These are phyloP conservation scores for Kingdonia uniflora DNA, from an alignment of 164 flowering plant species.

Conservation along the genomic window DNA sequence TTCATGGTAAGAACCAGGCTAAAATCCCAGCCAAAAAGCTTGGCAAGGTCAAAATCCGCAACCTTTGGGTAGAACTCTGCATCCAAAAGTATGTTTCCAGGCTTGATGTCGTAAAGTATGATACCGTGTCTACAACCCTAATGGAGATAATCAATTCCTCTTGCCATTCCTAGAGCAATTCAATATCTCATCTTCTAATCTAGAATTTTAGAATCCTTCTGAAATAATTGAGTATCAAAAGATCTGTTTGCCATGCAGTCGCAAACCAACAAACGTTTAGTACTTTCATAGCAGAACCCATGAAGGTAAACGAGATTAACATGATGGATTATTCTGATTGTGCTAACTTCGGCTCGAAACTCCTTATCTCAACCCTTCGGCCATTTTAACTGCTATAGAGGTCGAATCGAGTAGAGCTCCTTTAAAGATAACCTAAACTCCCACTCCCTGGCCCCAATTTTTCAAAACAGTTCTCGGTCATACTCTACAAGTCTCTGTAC, in stretches of 20 bases:
- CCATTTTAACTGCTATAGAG: conserved; percentile 45
- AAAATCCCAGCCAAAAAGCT: too few relatives aligned
- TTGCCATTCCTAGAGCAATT: conserved; percentile 26
- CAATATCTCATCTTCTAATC: conserved; percentile 26
- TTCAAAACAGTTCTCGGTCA: conserved; percentile 38
- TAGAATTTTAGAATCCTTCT: conserved; percentile 2
- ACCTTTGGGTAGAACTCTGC: too few relatives aligned
- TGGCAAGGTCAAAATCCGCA: too few relatives aligned
- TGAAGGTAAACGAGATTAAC: conserved; percentile 43
- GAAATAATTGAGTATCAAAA: conserved; percentile 30
- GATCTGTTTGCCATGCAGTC: conserved; percentile 51
- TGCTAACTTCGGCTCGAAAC: conserved; percentile 51
- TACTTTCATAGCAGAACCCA: conserved; percentile 44
- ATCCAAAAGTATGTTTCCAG: too few relatives aligned
- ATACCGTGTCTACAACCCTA: conserved; percentile 29
- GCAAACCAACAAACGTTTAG: conserved; percentile 35
- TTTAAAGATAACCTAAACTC: conserved; percentile 53
- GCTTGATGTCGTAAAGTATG: conserved; percentile 32
- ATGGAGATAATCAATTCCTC: conserved; percentile 28
- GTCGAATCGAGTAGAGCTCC: conserved; percentile 31
- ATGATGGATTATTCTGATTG: conserved; percentile 58
- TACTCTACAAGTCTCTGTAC: conserved; percentile 30
- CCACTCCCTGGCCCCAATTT: conserved; percentile 49
- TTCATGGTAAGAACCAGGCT: conserved; percentile 29
- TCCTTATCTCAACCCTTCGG: conserved; percentile 44